phyloP scores from a whole-genome alignment of 805 yeast species.

The Jamesozyma rosinii region DNA sequence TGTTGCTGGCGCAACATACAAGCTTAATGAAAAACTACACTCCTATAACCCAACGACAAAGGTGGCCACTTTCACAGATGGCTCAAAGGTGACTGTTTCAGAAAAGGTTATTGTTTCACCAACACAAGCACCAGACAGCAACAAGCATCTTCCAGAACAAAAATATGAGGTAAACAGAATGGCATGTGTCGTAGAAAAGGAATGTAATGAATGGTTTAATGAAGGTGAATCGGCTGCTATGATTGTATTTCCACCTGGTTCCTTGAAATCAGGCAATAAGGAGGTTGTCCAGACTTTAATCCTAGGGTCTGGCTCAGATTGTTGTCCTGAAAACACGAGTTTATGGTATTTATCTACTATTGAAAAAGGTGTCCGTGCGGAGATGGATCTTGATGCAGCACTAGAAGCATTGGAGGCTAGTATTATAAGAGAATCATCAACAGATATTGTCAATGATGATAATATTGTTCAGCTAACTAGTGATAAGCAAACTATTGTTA shows the following conservation, averaged over 20 bases:
- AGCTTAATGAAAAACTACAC: conserved; percentile 57
- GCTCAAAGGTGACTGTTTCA: conserved; percentile 59
- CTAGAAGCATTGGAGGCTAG: conserved; percentile 69
- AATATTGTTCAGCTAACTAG: conserved; percentile 45
- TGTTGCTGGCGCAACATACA: conserved; percentile 92
- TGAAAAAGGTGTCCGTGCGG: conserved; percentile 61
- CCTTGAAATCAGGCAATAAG: conserved; percentile 56
- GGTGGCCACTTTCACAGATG: conserved; percentile 66
- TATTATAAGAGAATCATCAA: conserved; percentile 66
- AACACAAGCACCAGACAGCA: conserved; percentile 44
- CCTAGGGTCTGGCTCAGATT: conserved; percentile 79
- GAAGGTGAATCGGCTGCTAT: conserved; percentile 77
- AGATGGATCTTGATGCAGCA: conserved; percentile 72
- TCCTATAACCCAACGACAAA: conserved; percentile 59
- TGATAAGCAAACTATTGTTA: conserved; percentile 60
- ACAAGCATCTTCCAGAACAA: conserved; percentile 37
- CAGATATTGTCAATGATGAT: conserved; percentile 47
- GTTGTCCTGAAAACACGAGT: conserved; percentile 78
- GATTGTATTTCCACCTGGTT: conserved; percentile 85
- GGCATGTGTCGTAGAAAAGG: conserved; percentile 73
- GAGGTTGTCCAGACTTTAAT: conserved; percentile 79
- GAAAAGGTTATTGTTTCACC: conserved; percentile 78
- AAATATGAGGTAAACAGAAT: conserved; percentile 59
- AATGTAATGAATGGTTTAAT: conserved; percentile 86
- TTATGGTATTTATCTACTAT: conserved; percentile 84